Evolutionary conservation across 805 yeast genomes (phyloP).

Genomic region (Wickerhamiella sorbophila): DNA sequence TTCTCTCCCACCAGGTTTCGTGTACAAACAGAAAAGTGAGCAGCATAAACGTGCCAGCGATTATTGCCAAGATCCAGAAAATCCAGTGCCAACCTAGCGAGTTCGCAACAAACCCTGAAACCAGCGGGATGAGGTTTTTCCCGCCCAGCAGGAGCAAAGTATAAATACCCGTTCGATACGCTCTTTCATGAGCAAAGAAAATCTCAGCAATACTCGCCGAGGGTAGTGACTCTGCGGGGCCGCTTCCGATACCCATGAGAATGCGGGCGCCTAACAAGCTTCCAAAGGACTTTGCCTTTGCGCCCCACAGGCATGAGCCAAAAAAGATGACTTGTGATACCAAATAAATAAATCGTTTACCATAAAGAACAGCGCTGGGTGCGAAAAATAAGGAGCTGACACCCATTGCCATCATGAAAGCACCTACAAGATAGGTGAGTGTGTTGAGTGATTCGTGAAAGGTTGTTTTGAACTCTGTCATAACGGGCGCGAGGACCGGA

Average conservation of each 20-base stretch:
- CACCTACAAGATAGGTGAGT: conserved; percentile 43
- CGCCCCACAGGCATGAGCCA: conserved; percentile 42
- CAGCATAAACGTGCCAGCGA: conserved; percentile 34
- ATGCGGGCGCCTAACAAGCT: conserved; percentile 44
- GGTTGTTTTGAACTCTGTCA: conserved; percentile 29
- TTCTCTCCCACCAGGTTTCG: conserved; percentile 49
- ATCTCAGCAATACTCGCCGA: conserved; percentile 48
- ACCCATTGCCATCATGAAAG: conserved; percentile 43
- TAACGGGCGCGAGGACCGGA: conserved; percentile 45
- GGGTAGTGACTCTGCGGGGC: conserved; percentile 48
- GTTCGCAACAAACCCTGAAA: conserved; percentile 39
- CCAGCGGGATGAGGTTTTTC: conserved; percentile 43
- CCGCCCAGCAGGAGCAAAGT: conserved; percentile 48
- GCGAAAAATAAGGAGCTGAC: conserved; percentile 44
- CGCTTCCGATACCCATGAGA: conserved; percentile 43
- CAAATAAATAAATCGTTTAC: conserved; percentile 43
- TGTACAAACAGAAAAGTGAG: conserved; percentile 42
- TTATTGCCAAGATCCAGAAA: conserved; percentile 43
- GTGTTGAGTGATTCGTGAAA: conserved; percentile 31
- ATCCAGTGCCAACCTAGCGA: conserved; percentile 43
- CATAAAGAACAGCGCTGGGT: conserved; percentile 42
- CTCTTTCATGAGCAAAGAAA: conserved; percentile 46
- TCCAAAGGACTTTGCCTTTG: conserved; percentile 34
- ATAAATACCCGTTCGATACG: conserved; percentile 44
- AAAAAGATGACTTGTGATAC: conserved; percentile 35